A percentile compares a stretch with the other conserved stretches of the same genome.
Conservation (phyloP, 306 rosid genomes). For the Heteromeles arbutifolia region DNA sequence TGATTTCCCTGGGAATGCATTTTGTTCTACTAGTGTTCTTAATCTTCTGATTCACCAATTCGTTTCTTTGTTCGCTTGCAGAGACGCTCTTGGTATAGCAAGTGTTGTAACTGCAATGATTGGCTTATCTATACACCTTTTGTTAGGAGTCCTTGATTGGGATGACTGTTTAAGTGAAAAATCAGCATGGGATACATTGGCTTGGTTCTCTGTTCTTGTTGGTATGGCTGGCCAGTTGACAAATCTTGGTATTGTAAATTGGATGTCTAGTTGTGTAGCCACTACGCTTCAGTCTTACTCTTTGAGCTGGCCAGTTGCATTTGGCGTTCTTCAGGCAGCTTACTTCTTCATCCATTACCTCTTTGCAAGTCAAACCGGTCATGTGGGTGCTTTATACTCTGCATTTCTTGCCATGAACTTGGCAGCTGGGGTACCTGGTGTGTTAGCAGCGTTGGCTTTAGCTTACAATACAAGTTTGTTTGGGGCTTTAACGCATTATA, state of each 20-base stretch:
- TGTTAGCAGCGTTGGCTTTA: slow-evolving; percentile 71
- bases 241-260: slow-evolving; percentile 65
- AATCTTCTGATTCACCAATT: not conserved
- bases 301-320: slow-evolving; percentile 80
- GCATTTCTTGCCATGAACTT: slow-evolving; percentile 92
- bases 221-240: slow-evolving; percentile 96
- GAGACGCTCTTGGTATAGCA: slow-evolving; percentile 65
- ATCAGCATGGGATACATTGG: slow-evolving; percentile 96
- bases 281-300: slow-evolving; percentile 48
- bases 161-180: slow-evolving; percentile 81
- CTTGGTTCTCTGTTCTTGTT: slow-evolving; percentile 90
- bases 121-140: slow-evolving; percentile 76
- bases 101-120: slow-evolving; percentile 93
- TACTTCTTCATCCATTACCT: slow-evolving; percentile 92
- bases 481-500: slow-evolving; percentile 86
- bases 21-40: slow-evolving; percentile 7
- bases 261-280: slow-evolving; percentile 84
- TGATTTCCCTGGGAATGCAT: not conserved
- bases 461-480: slow-evolving; percentile 87
- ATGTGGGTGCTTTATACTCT: slow-evolving; percentile 84
- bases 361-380: slow-evolving; percentile 97
- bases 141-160: slow-evolving; percentile 86
- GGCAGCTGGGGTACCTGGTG: slow-evolving; percentile 89
- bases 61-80: slow-evolving; percentile 28
- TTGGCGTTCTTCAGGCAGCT: slow-evolving; percentile 75